Conservation (phyloP, 176 grass and related monocot species). For the Tillandsia leiboldiana region DNA sequence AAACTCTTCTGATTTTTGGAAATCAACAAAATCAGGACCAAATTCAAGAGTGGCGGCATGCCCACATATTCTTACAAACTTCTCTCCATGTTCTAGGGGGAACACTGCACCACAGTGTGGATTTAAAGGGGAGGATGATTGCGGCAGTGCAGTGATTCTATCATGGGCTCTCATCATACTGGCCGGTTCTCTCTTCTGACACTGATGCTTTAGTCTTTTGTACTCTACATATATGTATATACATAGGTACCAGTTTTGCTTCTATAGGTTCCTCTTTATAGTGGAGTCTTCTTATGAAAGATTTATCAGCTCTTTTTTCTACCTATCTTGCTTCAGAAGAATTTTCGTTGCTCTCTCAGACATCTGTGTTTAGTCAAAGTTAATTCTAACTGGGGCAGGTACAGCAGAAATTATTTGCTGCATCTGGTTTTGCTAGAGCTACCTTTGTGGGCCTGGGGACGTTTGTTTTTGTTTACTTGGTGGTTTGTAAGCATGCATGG, state of each 20-base stretch:
- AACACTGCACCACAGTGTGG: background rate
- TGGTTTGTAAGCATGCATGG: no score
- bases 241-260: background rate
- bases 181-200: background rate
- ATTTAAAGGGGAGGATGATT: background rate
- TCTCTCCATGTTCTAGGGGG: background rate
- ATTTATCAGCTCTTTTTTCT: background rate
- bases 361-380: background rate
- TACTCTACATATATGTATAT: background rate
- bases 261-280: background rate
- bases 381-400: background rate
- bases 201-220: background rate
- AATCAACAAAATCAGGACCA: background rate
- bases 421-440: background rate
- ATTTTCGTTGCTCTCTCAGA: background rate
- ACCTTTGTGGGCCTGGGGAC: background rate
- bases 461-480: no score
- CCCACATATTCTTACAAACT: background rate
- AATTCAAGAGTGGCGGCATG: background rate
- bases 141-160: background rate
- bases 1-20: background rate
- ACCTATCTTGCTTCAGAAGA: background rate
- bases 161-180: background rate
- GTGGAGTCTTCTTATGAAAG: background rate
- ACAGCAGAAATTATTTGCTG: background rate